Base-by-base conservation (phyloP, 768 basidiomycete species). In the Vishniacozyma victoriae region DNA sequence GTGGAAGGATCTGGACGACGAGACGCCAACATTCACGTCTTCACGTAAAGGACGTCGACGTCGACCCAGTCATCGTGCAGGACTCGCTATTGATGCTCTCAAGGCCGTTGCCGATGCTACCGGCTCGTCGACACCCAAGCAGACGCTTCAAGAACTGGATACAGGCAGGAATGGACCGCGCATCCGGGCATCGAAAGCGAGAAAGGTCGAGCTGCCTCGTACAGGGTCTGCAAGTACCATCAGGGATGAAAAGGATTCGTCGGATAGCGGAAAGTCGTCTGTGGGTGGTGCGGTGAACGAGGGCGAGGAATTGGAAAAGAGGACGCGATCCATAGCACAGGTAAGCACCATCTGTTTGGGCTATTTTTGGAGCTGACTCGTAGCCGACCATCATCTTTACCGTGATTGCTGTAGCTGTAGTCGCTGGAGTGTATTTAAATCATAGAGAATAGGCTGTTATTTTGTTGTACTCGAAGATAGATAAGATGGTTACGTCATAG, bases 21-120 rank as follows among this genome's bases (percentile, higher is more conserved):
- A 43, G 36, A 29, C 35, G n/a, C 16, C 40, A 14, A 45, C 36
- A 35, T 20, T 48, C 14, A 19, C 27, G 15, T 24, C 19, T 15
- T 50, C 48, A 29, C 31, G 23, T 22, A 52, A 54, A 39, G 31
- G 35, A 20, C 45, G 54, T 16, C 44, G 64, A 15, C 42, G 67
- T 38, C 44, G 64, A 48, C 64, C 67, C 16, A 62, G 53, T 33
- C 39, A 48, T 11, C 46, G 52, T 36, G 52, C 64, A 0, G 27
- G 52, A 15, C 50, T 69, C 20, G 70, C 70, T 3, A 57, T 69
- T 2, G 49, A 60, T 35, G 70, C 67, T 12, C 52, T 71, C 3
- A 41, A 60, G 35, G 58, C 59, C 3, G 58, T 64, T 1, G 54
- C 60, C 3, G 58, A 52, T 20, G 46, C 48, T 3, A 43, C 23